These are phyloP conservation scores for Chlorella sorokiniana DNA, from an alignment of 139 green algal genomes.

Conservation along the genomic window DNA sequence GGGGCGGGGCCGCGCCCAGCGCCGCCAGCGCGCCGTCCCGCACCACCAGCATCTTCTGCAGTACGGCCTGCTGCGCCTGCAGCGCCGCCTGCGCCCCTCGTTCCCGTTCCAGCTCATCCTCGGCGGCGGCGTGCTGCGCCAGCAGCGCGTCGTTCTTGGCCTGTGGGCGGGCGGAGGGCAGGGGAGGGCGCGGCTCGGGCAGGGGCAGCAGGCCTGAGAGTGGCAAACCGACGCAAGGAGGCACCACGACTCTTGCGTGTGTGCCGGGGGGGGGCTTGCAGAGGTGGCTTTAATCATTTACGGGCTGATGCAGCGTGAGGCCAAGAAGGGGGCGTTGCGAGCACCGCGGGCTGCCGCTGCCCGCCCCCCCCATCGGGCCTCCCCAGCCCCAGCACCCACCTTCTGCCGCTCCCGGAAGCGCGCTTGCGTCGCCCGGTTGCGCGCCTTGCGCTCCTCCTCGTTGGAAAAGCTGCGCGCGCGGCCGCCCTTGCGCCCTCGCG, in stretches of 20 bases:
- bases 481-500: background rate
- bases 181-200: background rate
- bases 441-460: constrained; percentile 1
- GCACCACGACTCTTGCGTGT: background rate
- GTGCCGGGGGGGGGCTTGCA: background rate
- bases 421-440: constrained; percentile 14
- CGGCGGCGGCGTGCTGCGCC: background rate
- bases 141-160: background rate
- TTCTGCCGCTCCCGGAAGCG: constrained; percentile 17
- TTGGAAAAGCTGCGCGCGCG: background rate
- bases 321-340: background rate
- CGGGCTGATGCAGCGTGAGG: background rate
- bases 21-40: background rate
- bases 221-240: background rate
- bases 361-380: background rate
- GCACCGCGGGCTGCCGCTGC: background rate
- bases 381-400: background rate
- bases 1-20: background rate
- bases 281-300: background rate
- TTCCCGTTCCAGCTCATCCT: background rate
- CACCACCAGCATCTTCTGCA: constrained; percentile 22
- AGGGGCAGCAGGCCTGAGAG: background rate
- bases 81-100: background rate
- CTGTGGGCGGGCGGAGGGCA: background rate
- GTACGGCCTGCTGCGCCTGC: background rate